phyloP scores from a whole-genome alignment of 257 asterid genomes.

The Przewalskia tangutica region DNA sequence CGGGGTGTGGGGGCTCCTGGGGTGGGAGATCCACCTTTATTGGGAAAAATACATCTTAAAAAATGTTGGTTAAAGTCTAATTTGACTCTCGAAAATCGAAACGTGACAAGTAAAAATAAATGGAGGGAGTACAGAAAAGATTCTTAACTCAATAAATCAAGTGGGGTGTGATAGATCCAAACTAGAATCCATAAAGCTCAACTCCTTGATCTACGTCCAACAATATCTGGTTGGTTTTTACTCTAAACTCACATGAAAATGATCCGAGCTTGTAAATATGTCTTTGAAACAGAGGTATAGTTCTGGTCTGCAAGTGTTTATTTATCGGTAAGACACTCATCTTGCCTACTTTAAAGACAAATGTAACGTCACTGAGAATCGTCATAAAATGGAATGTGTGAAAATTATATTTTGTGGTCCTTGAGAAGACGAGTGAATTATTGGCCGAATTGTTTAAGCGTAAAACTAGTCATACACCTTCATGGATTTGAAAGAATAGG shows the following conservation, averaged over 20 bases:
- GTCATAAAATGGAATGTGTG: too few species aligned
- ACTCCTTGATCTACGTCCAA: not conserved
- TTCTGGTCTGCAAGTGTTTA: not conserved
- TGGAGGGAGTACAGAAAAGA: too few species aligned
- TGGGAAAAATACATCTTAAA: too few species aligned
- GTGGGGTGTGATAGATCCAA: not conserved
- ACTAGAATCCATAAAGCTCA: not conserved
- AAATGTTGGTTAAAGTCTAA: too few species aligned
- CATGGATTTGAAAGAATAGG: constrained; percentile 22
- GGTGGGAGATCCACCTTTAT: too few species aligned
- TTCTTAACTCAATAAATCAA: too few species aligned
- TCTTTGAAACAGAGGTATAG: not conserved
- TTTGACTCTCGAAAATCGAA: too few species aligned
- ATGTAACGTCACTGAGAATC: too few species aligned
- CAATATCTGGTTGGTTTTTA: not conserved
- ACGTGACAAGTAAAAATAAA: too few species aligned
- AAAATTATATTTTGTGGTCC: too few species aligned
- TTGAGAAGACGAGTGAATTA: constrained; percentile 13
- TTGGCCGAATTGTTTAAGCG: constrained; percentile 28
- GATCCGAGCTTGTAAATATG: not conserved
- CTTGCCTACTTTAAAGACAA: not conserved
- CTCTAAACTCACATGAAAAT: not conserved
- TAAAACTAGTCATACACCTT: constrained; percentile 14
- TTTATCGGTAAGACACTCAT: not conserved
- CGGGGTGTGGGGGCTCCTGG: too few species aligned